Conservation (phyloP, 2,329 filamentous ascomycete species). For the Botrytis fabae region DNA sequence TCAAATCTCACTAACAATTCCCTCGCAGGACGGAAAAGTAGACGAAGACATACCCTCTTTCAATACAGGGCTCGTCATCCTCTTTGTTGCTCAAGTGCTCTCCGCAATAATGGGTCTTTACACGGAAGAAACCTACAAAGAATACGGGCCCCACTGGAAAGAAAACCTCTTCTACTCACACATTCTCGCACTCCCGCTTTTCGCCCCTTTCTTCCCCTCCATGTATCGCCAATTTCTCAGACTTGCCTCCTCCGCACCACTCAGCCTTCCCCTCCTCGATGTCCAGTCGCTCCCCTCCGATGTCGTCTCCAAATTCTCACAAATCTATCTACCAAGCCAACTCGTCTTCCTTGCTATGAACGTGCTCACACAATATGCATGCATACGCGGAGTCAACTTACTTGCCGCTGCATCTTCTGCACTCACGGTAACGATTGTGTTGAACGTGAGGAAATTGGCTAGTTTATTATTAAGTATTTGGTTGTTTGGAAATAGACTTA, state of each 20-base stretch:
- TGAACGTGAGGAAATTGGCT: constrained; percentile 92
- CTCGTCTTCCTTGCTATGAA: constrained; percentile 71
- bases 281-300: constrained; percentile 42
- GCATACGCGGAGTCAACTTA: constrained; percentile 95
- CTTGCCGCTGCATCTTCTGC: constrained; percentile 85
- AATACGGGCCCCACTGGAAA: constrained; percentile 86
- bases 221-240: constrained; percentile 64
- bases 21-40: constrained; percentile 32
- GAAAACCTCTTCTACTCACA: constrained; percentile 96
- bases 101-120: constrained; percentile 95
- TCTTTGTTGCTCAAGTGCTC: constrained; percentile 84
- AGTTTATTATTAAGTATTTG: constrained; percentile 90
- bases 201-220: constrained; percentile 68
- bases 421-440: constrained; percentile 91
- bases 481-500: constrained; percentile 85
- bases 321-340: constrained; percentile 62
- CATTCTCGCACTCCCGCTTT: constrained; percentile 72
- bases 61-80: constrained; percentile 72
- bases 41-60: constrained; percentile 50
- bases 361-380: constrained; percentile 88
- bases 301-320: constrained; percentile 43
- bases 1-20: constrained; percentile 26
- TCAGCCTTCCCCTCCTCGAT: constrained; percentile 47
- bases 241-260: constrained; percentile 63
- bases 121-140: constrained; percentile 84